phyloP scores from a whole-genome alignment of 805 yeast genomes.

The Kuraishia borneana region DNA sequence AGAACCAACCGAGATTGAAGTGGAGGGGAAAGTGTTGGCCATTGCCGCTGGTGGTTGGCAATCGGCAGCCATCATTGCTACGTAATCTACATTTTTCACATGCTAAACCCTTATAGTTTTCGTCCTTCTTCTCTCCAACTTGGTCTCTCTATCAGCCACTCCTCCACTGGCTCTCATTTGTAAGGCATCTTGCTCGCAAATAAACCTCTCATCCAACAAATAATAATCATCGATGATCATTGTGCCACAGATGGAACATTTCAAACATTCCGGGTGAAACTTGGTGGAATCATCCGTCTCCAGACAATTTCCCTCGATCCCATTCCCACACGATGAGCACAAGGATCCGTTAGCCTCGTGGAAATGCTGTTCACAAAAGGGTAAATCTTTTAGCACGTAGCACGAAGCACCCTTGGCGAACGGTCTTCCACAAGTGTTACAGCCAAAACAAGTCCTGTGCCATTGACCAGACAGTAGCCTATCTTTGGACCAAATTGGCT shows the following conservation, averaged over 20 bases:
- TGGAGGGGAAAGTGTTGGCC: constrained; percentile 38
- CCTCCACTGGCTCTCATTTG: constrained; percentile 5
- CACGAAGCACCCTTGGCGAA: constrained; percentile 55
- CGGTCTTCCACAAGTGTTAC: constrained; percentile 47
- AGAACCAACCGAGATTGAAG: constrained; percentile 29
- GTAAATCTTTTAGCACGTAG: constrained; percentile 68
- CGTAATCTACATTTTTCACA: constrained; percentile 5
- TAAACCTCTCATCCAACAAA: constrained; percentile 32
- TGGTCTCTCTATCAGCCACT: constrained; percentile 5
- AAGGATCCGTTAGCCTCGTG: constrained; percentile 67
- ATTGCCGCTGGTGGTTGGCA: constrained; percentile 79
- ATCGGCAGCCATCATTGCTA: constrained; percentile 45
- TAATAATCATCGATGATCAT: constrained; percentile 44
- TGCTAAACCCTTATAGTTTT: constrained; percentile 12
- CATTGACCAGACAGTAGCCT: constrained; percentile 86
- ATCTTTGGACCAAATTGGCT: constrained; percentile 74
- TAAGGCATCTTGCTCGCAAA: constrained; percentile 36
- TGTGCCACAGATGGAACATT: constrained; percentile 49
- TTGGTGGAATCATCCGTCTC: constrained; percentile 63
- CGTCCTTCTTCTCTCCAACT: constrained; percentile 20
- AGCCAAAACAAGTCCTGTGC: constrained; percentile 82
- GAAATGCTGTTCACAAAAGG: constrained; percentile 72
- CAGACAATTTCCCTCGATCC: constrained; percentile 86
- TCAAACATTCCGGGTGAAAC: constrained; percentile 68
- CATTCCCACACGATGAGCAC: constrained; percentile 58